phyloP scores from a whole-genome alignment of 2,329 filamentous ascomycete species.

The Aspergillus hiratsukae region DNA sequence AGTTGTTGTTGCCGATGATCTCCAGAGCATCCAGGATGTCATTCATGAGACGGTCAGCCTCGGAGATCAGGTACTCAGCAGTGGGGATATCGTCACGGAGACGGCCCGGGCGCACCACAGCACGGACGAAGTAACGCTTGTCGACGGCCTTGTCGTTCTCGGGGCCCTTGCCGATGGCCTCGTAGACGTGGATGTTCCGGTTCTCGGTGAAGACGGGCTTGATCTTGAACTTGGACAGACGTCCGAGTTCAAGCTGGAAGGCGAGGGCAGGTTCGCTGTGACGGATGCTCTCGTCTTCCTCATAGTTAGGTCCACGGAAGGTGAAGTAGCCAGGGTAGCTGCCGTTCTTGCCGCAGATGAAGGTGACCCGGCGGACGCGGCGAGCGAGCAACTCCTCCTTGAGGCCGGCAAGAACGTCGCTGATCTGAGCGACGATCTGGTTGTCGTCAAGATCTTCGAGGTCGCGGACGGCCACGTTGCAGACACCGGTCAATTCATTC shows the following conservation, averaged over 20 bases:
- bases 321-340: slow-evolving; percentile 97
- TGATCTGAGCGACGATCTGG: slow-evolving; percentile 72
- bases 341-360: slow-evolving; percentile 93
- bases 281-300: slow-evolving; percentile 91
- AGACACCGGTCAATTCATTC: slow-evolving; percentile 83
- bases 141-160: slow-evolving; percentile 68
- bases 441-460: slow-evolving; percentile 77
- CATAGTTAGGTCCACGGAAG: slow-evolving; percentile 86
- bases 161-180: slow-evolving; percentile 88
- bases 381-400: slow-evolving; percentile 78
- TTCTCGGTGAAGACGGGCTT: slow-evolving; percentile 99
- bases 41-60: slow-evolving; percentile 93
- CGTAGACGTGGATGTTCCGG: slow-evolving; percentile 98
- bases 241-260: slow-evolving; percentile 95
- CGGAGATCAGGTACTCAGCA: slow-evolving; percentile 96
- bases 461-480: slow-evolving; percentile 88
- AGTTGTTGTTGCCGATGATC: slow-evolving; percentile 98
- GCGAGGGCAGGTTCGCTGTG: slow-evolving; percentile 94
- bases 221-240: slow-evolving; percentile 95
- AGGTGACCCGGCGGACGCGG: slow-evolving; percentile 83
- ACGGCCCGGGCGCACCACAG: slow-evolving; percentile 88
- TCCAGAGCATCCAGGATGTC: slow-evolving; percentile 96
- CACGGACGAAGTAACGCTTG: slow-evolving; percentile 97
- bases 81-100: slow-evolving; percentile 96
- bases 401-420: slow-evolving; percentile 69